These are phyloP conservation scores for Spencermartinsiella ligniputridi DNA, from an alignment of 1,139 yeast species.

Conservation along the genomic window DNA sequence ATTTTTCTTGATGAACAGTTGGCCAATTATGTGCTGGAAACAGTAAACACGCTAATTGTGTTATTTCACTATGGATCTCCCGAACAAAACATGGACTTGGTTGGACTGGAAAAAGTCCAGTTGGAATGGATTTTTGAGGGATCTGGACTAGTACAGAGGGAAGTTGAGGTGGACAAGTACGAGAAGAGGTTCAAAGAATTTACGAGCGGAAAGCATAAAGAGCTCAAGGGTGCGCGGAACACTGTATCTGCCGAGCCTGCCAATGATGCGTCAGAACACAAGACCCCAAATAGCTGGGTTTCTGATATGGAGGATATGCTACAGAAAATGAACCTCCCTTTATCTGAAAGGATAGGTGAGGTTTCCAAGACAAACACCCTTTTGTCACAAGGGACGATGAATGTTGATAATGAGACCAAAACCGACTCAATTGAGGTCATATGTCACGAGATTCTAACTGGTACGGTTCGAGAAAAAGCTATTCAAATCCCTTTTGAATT, in stretches of 20 bases:
- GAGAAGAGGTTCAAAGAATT: constrained; percentile 2
- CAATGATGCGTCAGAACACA: neutral
- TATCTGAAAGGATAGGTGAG: neutral
- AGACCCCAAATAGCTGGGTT: neutral
- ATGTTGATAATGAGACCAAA: neutral
- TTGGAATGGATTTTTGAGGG: constrained; percentile 13
- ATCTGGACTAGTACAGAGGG: constrained; percentile 12
- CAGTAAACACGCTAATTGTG: constrained; percentile 20
- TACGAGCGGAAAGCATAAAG: neutral
- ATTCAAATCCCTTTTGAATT: constrained; percentile 17
- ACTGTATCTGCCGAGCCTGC: neutral
- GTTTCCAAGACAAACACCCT: neutral
- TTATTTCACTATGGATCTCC: constrained; percentile 15
- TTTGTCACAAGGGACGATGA: neutral
- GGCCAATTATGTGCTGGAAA: constrained; percentile 22
- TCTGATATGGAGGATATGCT: neutral
- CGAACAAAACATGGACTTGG: neutral
- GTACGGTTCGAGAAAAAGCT: neutral
- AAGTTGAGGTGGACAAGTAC: constrained; percentile 1
- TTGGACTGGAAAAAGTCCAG: constrained; percentile 3
- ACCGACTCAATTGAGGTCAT: constrained; percentile 6
- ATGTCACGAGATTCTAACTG: constrained; percentile 11
- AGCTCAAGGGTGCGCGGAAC: neutral
- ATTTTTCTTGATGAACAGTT: constrained; percentile 17
- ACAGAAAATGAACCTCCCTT: neutral